A percentile compares a stretch with the other conserved stretches of the same genome.
phyloP scores from a whole-genome alignment of 2,329 filamentous ascomycete genomes.

The Xylaria digitata region DNA sequence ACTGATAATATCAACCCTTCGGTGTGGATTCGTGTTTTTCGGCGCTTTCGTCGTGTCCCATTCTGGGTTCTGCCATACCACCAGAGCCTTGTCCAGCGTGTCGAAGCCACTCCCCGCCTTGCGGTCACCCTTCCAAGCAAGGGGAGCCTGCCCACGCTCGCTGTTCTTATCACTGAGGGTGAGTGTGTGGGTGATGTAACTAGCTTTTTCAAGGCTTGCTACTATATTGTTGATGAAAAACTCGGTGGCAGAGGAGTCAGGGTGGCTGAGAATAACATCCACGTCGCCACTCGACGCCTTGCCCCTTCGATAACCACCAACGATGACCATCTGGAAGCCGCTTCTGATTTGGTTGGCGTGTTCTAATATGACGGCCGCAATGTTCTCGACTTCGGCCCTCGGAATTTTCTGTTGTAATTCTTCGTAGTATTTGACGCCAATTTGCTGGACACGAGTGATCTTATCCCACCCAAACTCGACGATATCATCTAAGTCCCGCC shows the following conservation, averaged over 20 bases:
- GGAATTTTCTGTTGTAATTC: conserved; percentile 81
- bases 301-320: conserved; percentile 84
- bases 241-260: conserved; percentile 73
- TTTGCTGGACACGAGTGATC: conserved; percentile 85
- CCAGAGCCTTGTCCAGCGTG: conserved; percentile 88
- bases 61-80: conserved; percentile 85
- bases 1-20: conserved; percentile 87
- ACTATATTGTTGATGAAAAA: conserved; percentile 81
- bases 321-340: conserved; percentile 70
- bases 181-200: conserved; percentile 85
- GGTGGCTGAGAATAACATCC: conserved; percentile 86
- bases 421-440: conserved; percentile 92
- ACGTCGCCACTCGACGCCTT: conserved; percentile 82
- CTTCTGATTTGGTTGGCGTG: conserved; percentile 73
- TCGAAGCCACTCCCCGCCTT: conserved; percentile 75
- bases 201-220: conserved; percentile 72
- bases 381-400: conserved; percentile 76
- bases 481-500: conserved; percentile 87
- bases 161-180: conserved; percentile 76
- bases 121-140: conserved; percentile 61
- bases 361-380: conserved; percentile 70
- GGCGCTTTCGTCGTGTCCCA: conserved; percentile 55
- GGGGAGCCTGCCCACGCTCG: conserved; percentile 73
- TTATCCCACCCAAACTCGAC: conserved; percentile 82
- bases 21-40: conserved; percentile 79